Conservation (phyloP, 768 basidiomycete species). For the Boletus subparvulus region DNA sequence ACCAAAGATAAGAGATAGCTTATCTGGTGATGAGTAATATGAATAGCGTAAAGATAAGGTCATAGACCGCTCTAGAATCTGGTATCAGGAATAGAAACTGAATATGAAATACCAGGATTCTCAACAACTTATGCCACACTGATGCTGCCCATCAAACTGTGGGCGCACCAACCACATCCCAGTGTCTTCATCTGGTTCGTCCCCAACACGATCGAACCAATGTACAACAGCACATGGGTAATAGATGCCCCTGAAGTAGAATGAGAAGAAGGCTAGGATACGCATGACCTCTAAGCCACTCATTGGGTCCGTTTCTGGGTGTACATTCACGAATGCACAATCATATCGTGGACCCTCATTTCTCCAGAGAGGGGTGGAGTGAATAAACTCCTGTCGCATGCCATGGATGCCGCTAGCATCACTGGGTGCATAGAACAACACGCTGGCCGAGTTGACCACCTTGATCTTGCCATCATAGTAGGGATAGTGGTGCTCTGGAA, state of each 20-base stretch:
- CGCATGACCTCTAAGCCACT: slow-evolving; percentile 18
- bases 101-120: no score
- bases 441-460: no score
- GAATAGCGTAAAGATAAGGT: no score
- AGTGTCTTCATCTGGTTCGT: slow-evolving; percentile 24
- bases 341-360: slow-evolving; percentile 8
- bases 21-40: no score
- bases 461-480: no score
- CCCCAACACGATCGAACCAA: slow-evolving; percentile 20
- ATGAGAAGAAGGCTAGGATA: slow-evolving; percentile 24
- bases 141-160: neutral
- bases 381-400: no score
- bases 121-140: neutral
- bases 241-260: neutral
- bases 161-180: slow-evolving; percentile 33
- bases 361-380: neutral
- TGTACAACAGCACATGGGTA: slow-evolving; percentile 22
- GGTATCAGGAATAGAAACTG: no score
- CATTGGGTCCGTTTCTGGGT: slow-evolving; percentile 9
- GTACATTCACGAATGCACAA: slow-evolving; percentile 20
- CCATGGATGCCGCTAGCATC: no score
- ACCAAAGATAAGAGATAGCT: no score
- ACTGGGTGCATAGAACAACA: no score
- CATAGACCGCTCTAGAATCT: no score
- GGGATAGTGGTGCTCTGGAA: no score